Evolutionary conservation across 1,139 yeast species (phyloP), one percentile per base, ranked within the genome.

Genomic region (Meyerozyma carpophila): DNA sequence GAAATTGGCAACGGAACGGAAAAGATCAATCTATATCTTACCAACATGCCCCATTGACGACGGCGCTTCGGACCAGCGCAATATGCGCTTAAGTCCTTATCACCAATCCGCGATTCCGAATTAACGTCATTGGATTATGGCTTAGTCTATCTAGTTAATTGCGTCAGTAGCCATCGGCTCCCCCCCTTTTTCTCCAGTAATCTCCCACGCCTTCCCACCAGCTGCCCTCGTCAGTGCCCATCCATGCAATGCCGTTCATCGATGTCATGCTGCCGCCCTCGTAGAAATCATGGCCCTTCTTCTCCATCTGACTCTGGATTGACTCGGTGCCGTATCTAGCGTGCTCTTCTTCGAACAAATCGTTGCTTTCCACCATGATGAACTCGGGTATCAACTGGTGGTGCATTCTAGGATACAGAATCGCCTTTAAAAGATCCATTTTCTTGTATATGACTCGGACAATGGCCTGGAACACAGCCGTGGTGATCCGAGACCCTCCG

Each of bases 401-500:
- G 58, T 93, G 98, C 9, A 88, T 47, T 43, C 98, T 68, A 1
- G 97, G 97, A 54, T 67, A 82, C 0, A 95, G 78, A 29, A 91
- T 75, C 0, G 87, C 73, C 39, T 86, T 82, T 20, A 87, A 65
- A n/a, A 90, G 57, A 2, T 82, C 70, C 61, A 78, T 58, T 3
- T 75, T 62, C 55, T 80, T 76, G 58, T 78, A 79, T 50, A 82
- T 80, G 5, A 71, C 65, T 45, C 96, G 68, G 2, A 86, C 72
- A 27, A 93, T 77, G 0, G 93, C 91, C 57, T 90, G 94, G 45
- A 91, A 73, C 3, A 91, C 79, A 0, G 95, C 79, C 0, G 96
- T 88, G n/a, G 86, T 74, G 43, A 93, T 93, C 47, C 95, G 71
- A 13, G 95, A 84, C 0, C 98, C 98, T 8, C 98, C 98, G 1